Evolutionary conservation across 2,329 filamentous ascomycete species (phyloP).

Genomic region (Cladophialophora psammophila): DNA sequence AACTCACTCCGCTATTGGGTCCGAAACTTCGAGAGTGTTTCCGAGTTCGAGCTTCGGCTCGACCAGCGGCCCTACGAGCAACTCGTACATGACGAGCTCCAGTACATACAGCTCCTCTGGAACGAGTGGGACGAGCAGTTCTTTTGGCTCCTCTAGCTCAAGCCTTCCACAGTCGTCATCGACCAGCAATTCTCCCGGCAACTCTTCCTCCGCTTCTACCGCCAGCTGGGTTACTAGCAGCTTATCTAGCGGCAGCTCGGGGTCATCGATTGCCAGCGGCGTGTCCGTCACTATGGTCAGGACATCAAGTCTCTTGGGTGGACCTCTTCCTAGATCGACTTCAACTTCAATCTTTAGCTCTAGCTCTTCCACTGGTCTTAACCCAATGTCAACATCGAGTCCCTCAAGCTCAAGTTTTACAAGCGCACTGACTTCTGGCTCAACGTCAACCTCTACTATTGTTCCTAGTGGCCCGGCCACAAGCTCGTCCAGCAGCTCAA

Average conservation of each 20-base stretch:
- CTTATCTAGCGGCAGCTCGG: not conserved
- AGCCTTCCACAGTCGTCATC: not conserved
- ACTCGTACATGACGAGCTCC: not conserved
- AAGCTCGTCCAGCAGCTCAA: conserved; percentile 1
- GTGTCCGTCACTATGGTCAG: not conserved
- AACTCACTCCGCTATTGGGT: conserved; percentile 13
- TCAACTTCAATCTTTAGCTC: conserved; percentile 9
- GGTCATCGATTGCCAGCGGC: not conserved
- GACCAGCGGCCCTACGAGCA: conserved; percentile 2
- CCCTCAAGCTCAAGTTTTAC: not conserved
- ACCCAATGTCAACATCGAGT: conserved; percentile 4
- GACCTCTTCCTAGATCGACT: not conserved
- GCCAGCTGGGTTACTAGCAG: not conserved
- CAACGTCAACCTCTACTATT: conserved; percentile 4
- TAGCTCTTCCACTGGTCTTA: conserved; percentile 16
- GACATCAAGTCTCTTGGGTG: not conserved
- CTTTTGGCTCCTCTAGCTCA: not conserved
- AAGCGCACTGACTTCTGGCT: not conserved
- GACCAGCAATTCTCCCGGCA: not conserved
- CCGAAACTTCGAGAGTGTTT: conserved; percentile 5
- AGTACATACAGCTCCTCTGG: not conserved
- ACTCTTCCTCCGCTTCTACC: not conserved
- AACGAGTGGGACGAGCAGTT: not conserved
- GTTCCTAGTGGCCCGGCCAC: conserved; percentile 6
- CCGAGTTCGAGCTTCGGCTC: not conserved